Percentiles rank a stretch among this genome's conserved stretches.
phyloP scores from a whole-genome alignment of 495 filamentous ascomycete genomes.

The Neurospora sp. region DNA sequence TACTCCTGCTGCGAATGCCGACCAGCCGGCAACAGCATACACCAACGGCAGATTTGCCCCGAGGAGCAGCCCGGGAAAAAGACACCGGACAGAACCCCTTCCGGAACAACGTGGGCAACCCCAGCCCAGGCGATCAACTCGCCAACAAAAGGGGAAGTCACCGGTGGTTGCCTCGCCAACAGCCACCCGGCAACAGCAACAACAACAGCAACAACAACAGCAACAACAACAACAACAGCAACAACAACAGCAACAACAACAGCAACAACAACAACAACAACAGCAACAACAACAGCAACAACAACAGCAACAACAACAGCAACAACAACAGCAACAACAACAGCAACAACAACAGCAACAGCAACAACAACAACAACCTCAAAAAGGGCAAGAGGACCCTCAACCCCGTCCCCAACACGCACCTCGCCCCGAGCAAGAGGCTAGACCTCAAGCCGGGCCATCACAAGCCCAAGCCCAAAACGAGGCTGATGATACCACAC shows the following conservation, averaged over 20 bases:
- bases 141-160: background rate
- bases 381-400: background rate
- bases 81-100: background rate
- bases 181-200: background rate
- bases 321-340: background rate
- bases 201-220: background rate
- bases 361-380: background rate
- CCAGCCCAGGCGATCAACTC: background rate
- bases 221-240: background rate
- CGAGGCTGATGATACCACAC: background rate
- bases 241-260: background rate
- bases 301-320: background rate
- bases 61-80: background rate
- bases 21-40: background rate
- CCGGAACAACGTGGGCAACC: background rate
- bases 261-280: background rate
- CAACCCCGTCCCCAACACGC: background rate
- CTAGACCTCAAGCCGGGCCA: background rate
- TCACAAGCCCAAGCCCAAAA: background rate
- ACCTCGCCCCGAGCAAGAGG: background rate
- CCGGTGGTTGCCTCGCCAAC: background rate
- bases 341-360: too few relatives aligned
- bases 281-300: background rate
- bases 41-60: background rate
- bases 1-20: background rate